phyloP scores from a whole-genome alignment of 768 basidiomycete genomes.

The Phylloporus arenicola region DNA sequence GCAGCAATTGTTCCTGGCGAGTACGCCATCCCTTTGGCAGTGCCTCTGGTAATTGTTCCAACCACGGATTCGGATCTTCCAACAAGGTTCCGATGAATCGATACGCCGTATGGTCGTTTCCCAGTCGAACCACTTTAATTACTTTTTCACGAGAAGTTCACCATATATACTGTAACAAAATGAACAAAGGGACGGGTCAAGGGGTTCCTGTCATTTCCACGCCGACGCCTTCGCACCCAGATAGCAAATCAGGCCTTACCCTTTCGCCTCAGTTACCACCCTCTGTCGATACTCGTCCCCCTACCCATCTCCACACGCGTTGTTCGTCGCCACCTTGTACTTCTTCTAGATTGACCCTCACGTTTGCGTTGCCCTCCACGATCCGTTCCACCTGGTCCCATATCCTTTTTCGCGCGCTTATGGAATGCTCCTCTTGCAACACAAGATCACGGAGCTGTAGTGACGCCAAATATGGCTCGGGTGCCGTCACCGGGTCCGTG shows the following conservation, averaged over 20 bases:
- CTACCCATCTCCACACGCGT: conserved; percentile 91
- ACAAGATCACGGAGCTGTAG: conserved; percentile 85
- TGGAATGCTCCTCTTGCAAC: conserved; percentile 75
- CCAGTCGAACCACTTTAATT: conserved; percentile 26
- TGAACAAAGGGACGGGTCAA: conserved; percentile 18
- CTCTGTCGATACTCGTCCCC: conserved; percentile 38
- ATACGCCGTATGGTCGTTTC: conserved; percentile 19
- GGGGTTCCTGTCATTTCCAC: conserved; percentile 19
- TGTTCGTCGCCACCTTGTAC: conserved; percentile 80
- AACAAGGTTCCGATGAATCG: conserved; percentile 26
- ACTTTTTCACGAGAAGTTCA: conserved; percentile 20
- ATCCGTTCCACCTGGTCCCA: conserved; percentile 82
- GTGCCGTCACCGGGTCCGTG: conserved; percentile 69
- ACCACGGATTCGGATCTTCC: conserved; percentile 30
- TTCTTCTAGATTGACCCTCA: conserved; percentile 80
- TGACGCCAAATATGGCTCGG: conserved; percentile 76
- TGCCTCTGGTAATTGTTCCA: conserved; percentile 27
- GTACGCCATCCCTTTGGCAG: conserved; percentile 23
- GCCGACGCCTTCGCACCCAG: conserved; percentile 9
- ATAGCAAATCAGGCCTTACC: conserved; percentile 20
- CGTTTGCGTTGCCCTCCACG: conserved; percentile 89
- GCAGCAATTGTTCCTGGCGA: conserved; percentile 26
- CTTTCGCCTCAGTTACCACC: conserved; percentile 25
- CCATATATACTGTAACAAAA: conserved; percentile 14
- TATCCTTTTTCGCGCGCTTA: conserved; percentile 54